Evolutionary conservation across 2,329 filamentous ascomycete genomes (phyloP).

Genomic region (Erysiphe pisi): DNA sequence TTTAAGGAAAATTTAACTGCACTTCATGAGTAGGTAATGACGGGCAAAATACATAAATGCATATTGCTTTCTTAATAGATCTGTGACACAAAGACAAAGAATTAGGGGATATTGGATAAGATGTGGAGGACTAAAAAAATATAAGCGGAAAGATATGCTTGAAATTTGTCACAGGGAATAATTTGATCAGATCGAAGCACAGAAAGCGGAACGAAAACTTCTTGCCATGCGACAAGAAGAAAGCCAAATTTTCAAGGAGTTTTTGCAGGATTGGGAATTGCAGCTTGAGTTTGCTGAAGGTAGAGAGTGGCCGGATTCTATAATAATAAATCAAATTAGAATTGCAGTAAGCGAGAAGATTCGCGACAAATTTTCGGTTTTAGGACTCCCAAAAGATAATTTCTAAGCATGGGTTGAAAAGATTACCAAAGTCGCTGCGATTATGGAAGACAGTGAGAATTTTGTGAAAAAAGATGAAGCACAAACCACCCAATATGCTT

Average conservation of each 20-base stretch:
- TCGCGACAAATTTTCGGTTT: not conserved
- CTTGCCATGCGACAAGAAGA: not conserved
- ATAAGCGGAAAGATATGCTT: not conserved
- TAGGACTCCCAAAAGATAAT: conserved; percentile 2
- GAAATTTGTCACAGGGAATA: not conserved
- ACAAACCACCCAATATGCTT: not conserved
- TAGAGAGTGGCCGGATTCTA: not conserved
- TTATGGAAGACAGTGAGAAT: not conserved
- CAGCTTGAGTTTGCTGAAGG: conserved; percentile 5
- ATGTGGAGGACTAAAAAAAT: not conserved
- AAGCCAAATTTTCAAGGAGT: not conserved
- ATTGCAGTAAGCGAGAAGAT: not conserved
- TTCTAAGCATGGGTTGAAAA: not conserved
- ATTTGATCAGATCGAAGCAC: not conserved
- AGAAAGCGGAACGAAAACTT: not conserved
- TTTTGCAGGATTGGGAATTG: conserved; percentile 23
- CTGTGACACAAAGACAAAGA: not conserved
- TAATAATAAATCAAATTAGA: not conserved
- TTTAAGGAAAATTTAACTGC: too few relatives aligned
- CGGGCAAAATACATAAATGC: too few relatives aligned
- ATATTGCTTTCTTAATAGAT: too few relatives aligned
- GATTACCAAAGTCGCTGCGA: not conserved
- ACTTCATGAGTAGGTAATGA: too few relatives aligned
- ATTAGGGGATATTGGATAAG: conserved; percentile 15
- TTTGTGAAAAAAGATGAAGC: not conserved